Conservation (phyloP, 805 yeast species). For the Nakazawaea peltata region DNA sequence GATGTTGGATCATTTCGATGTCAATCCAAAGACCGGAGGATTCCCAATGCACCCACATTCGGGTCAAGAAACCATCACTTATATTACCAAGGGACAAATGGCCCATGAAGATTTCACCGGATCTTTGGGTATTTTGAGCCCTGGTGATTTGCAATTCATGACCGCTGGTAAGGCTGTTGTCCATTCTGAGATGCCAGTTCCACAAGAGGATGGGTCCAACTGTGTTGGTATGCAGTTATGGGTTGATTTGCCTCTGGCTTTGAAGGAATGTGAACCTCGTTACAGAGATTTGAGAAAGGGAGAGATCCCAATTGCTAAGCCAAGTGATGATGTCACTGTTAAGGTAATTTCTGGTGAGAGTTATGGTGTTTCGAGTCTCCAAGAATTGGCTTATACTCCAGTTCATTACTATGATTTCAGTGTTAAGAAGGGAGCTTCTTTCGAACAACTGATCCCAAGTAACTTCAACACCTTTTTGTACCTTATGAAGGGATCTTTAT, state of each 20-base stretch:
- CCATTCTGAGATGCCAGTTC: conserved; percentile 81
- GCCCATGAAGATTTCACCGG: conserved; percentile 89
- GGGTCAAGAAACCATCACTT: conserved; percentile 77
- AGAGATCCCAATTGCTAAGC: conserved; percentile 65
- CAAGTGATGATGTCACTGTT: conserved; percentile 55
- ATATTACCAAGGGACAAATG: conserved; percentile 54
- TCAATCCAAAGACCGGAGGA: conserved; percentile 57
- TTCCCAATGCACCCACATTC: conserved; percentile 82
- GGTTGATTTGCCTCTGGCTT: conserved; percentile 69
- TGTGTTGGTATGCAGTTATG: conserved; percentile 73
- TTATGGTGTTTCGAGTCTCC: conserved; percentile 65
- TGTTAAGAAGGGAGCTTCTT: conserved; percentile 57
- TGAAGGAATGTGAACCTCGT: conserved; percentile 61
- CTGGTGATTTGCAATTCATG: conserved; percentile 91
- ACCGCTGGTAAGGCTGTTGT: conserved; percentile 87
- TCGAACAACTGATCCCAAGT: conserved; percentile 49
- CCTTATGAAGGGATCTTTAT: conserved; percentile 51
- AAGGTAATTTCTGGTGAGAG: conserved; percentile 73
- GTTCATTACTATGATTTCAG: conserved; percentile 63
- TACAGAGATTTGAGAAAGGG: conserved; percentile 66
- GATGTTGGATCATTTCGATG: conserved; percentile 72
- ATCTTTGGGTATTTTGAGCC: conserved; percentile 60
- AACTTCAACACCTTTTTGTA: conserved; percentile 67
- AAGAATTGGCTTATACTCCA: conserved; percentile 78
- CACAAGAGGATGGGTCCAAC: conserved; percentile 35